These are phyloP conservation scores for Hyparrhenia diplandra DNA, from an alignment of 176 grass and related monocot genomes.

Conservation along the genomic window DNA sequence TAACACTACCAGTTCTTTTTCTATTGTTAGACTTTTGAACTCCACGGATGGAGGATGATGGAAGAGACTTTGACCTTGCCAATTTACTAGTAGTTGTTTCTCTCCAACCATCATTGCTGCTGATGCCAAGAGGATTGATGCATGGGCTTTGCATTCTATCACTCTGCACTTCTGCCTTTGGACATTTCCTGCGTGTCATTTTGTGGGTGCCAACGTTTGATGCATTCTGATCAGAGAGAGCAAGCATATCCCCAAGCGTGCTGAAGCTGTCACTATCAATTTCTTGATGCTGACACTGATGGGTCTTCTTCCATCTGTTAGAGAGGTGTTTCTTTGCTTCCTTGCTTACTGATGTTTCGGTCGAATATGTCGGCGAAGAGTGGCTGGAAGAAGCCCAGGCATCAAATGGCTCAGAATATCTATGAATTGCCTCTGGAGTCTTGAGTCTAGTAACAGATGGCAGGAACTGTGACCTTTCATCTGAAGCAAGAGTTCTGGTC, in stretches of 20 bases:
- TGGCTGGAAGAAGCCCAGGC: constrained; percentile 41
- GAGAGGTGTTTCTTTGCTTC: constrained; percentile 90
- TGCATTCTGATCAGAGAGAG: constrained; percentile 55
- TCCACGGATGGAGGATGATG: constrained; percentile 39
- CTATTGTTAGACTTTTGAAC: constrained; percentile 52
- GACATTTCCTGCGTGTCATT: constrained; percentile 15
- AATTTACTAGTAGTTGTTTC: constrained; percentile 48
- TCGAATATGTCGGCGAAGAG: constrained; percentile 48
- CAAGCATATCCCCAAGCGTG: constrained; percentile 77
- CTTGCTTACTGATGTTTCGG: constrained; percentile 71
- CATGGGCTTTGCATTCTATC: constrained; percentile 28
- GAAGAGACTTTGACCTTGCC: constrained; percentile 69
- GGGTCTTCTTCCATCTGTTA: constrained; percentile 71
- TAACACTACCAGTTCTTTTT: constrained; percentile 49
- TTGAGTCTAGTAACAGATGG: constrained; percentile 39
- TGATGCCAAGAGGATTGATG: constrained; percentile 41
- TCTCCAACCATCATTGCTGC: constrained; percentile 62
- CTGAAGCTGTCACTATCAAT: constrained; percentile 29
- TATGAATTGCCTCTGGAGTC: constrained; percentile 37
- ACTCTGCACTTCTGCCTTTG: constrained; percentile 28
- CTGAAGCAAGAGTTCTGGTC: constrained; percentile 19
- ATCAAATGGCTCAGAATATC: constrained; percentile 49
- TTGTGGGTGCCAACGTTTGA: constrained; percentile 12
- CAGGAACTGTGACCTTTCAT: constrained; percentile 28
- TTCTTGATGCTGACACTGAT: constrained; percentile 34